These are phyloP conservation scores for Penicillium vulpinum DNA, from an alignment of 2,329 filamentous ascomycete genomes.

Conservation along the genomic window DNA sequence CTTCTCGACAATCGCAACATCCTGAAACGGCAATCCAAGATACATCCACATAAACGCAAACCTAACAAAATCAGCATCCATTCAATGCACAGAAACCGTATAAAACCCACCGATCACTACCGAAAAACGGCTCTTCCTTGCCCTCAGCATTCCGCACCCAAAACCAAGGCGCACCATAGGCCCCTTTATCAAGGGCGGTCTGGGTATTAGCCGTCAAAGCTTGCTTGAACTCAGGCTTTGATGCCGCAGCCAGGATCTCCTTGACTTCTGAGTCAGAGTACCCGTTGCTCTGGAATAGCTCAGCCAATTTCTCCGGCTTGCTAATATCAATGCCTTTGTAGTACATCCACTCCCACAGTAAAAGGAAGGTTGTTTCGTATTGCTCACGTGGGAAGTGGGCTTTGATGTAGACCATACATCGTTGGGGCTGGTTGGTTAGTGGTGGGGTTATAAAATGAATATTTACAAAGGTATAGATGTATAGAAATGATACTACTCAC, in stretches of 20 bases:
- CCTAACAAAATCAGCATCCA: constrained; percentile 8
- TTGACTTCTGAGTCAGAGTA: constrained; percentile 49
- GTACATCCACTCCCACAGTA: constrained; percentile 65
- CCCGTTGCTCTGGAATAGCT: constrained; percentile 35
- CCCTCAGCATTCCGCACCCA: constrained; percentile 59
- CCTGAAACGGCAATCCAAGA: constrained; percentile 53
- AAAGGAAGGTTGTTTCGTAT: constrained; percentile 57
- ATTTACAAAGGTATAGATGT: constrained; percentile 12
- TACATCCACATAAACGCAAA: constrained; percentile 64
- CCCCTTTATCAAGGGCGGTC: constrained; percentile 63
- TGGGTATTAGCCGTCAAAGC: constrained; percentile 61
- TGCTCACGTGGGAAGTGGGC: constrained; percentile 50
- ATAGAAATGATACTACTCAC: constrained; percentile 46
- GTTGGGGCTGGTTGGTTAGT: constrained; percentile 54
- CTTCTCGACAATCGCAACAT: constrained; percentile 26
- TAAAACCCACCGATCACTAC: constrained; percentile 65
- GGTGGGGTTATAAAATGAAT: too few relatives aligned
- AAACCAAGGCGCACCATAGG: constrained; percentile 77
- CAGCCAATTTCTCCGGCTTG: constrained; percentile 55
- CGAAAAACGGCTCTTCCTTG: constrained; percentile 69
- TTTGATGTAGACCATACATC: constrained; percentile 68
- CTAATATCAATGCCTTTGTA: constrained; percentile 60
- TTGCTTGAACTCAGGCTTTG: constrained; percentile 53
- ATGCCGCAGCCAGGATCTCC: constrained; percentile 56
- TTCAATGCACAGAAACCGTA: neutral